Conservation (phyloP, 495 filamentous ascomycete species). For the Lophiotrema nucula region DNA sequence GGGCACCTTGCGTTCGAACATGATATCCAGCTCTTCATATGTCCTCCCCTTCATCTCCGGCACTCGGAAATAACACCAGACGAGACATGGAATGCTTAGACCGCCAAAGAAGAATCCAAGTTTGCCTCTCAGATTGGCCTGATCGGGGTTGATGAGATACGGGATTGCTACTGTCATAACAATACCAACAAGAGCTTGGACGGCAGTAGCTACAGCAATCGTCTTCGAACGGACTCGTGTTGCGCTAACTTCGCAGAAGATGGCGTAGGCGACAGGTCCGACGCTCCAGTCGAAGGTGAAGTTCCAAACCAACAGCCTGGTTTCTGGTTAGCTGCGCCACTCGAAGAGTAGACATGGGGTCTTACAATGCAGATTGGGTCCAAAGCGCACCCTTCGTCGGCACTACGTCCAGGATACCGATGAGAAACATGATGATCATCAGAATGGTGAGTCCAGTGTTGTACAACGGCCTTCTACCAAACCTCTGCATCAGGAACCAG, state of each 20-base stretch:
- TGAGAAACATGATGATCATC: conserved; percentile 53
- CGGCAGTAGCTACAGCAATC: conserved; percentile 60
- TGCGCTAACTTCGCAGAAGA: conserved; percentile 60
- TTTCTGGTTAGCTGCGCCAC: background rate
- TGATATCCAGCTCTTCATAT: conserved; percentile 56
- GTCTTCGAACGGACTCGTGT: conserved; percentile 61
- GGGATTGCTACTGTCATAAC: conserved; percentile 59
- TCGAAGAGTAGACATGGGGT: background rate
- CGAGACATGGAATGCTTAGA: conserved; percentile 42
- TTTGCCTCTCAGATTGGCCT: conserved; percentile 63
- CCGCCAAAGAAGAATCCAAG: conserved; percentile 68
- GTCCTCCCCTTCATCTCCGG: conserved; percentile 49
- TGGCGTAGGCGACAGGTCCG: conserved; percentile 62
- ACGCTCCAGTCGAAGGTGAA: conserved; percentile 48
- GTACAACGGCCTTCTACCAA: conserved; percentile 57
- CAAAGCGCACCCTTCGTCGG: conserved; percentile 47
- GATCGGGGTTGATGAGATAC: conserved; percentile 66
- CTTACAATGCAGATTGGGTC: conserved; percentile 51
- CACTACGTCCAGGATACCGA: conserved; percentile 58
- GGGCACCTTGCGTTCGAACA: conserved; percentile 52
- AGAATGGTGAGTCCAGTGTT: conserved; percentile 49
- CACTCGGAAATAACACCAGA: conserved; percentile 54
- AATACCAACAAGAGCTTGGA: conserved; percentile 58
- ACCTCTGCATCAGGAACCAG: conserved; percentile 53
- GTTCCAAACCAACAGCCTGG: conserved; percentile 54